Evolutionary conservation across 75 land plant species (phyloP).

Genomic region (Pseudotsuga menziesii): DNA sequence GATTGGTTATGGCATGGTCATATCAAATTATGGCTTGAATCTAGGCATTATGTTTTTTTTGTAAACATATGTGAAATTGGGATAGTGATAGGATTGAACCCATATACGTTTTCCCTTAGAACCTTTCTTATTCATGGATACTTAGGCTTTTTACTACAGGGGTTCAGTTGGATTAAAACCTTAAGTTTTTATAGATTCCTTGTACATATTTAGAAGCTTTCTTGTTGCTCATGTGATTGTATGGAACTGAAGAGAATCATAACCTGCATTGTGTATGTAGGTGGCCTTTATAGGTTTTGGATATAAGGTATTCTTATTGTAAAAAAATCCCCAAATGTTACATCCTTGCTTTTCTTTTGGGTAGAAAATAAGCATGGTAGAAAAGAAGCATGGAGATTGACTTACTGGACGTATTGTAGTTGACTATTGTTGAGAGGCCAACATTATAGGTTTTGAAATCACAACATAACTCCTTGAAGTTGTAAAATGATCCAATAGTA

Average conservation of each 20-base stretch:
- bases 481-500: background rate
- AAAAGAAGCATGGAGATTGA: too few relatives aligned
- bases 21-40: background rate
- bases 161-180: background rate
- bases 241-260: background rate
- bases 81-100: background rate
- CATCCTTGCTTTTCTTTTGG: too few relatives aligned
- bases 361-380: too few relatives aligned
- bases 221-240: background rate
- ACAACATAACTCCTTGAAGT: background rate
- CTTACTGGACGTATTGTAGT: too few relatives aligned
- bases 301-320: too few relatives aligned
- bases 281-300: background rate
- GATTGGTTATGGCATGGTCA: background rate
- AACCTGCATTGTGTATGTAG: background rate
- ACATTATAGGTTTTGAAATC: too few relatives aligned
- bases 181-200: background rate
- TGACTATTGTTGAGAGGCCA: too few relatives aligned
- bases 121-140: background rate
- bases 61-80: background rate
- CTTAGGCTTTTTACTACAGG: background rate
- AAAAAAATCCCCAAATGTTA: too few relatives aligned
- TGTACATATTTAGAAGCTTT: background rate
- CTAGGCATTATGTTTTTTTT: background rate
- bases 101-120: background rate